Conservation (phyloP, 2,329 filamentous ascomycete genomes). For the Chaetomium olivaceum region DNA sequence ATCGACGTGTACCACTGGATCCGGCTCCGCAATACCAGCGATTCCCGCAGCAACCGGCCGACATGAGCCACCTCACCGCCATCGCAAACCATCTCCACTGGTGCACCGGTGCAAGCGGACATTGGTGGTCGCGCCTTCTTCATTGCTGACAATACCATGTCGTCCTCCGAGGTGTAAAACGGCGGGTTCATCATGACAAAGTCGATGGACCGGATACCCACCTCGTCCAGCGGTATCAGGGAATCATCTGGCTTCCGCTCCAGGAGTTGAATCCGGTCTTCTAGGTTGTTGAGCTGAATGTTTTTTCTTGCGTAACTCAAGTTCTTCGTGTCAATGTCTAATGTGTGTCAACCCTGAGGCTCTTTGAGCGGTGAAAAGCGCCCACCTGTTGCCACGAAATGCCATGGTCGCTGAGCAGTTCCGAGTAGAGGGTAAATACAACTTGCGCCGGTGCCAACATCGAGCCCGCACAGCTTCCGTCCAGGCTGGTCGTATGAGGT, state of each 20-base stretch:
- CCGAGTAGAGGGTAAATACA: constrained; percentile 88
- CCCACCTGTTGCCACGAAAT: constrained; percentile 64
- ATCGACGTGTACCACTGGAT: constrained; percentile 90
- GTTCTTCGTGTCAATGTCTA: constrained; percentile 74
- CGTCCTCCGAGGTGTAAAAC: constrained; percentile 76
- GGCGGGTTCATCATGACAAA: constrained; percentile 95
- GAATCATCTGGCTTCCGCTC: constrained; percentile 51
- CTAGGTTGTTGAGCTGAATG: constrained; percentile 64
- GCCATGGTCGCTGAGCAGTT: constrained; percentile 71
- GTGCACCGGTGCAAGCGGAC: constrained; percentile 74
- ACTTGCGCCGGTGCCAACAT: constrained; percentile 88
- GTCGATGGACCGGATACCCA: constrained; percentile 58
- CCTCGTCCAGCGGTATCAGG: constrained; percentile 64
- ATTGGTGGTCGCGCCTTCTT: constrained; percentile 68
- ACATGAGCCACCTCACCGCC: constrained; percentile 86
- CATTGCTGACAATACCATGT: constrained; percentile 65
- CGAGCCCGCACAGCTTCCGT: constrained; percentile 67
- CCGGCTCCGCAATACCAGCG: constrained; percentile 43
- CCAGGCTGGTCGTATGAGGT: constrained; percentile 54
- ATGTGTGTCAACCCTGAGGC: constrained; percentile 17
- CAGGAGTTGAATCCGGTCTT: constrained; percentile 64
- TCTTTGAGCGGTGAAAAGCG: not conserved
- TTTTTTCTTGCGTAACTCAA: constrained; percentile 67
- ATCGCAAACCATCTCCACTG: constrained; percentile 80
- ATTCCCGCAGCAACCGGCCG: constrained; percentile 61